Evolutionary conservation across 305 asterid species (phyloP), one percentile per base, ranked within the genome.

Genomic region (Solanum hybrid): DNA sequence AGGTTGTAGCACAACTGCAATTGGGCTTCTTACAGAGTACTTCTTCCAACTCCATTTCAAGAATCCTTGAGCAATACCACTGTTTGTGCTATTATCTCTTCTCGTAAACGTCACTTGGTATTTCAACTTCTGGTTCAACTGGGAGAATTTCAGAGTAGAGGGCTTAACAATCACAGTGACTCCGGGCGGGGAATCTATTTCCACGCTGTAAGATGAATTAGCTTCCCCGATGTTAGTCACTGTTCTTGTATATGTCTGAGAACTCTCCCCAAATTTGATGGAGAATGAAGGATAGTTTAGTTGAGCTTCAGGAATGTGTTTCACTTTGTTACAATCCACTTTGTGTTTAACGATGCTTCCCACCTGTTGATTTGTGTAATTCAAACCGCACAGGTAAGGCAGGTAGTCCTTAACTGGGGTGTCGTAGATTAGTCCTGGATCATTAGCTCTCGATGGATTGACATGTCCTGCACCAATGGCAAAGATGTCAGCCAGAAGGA

Each of bases 381-480:
- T 67, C 75, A n/a, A 81, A 11, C 97, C 95, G 6, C 95, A 95
- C 9, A 95, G 46, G 33, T 93, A 93, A 10, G 95, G 92, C 14
- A 93, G 16, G 90, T 95, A 94, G 76, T 93, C 95, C 4, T 89
- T 10, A 0, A 94, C 88, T 7, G 78, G 36, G 24, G 91, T 88
- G 76, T 95, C 95, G 13, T 95, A 95, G 2, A 94, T 76, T 11
- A 97, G 97, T 29, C 99, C 98, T 0, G 98, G 99, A 1, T 95
- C 89, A 87, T 95, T 92, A 13, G 98, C 99, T 89, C 90, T 94
- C 90, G 89, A 93, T 22, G 98, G 98, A 88, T 97, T 95, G 7
- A 96, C 95, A 61, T 97, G 97, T 86, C 99, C 98, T 0, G 98
- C 95, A 10, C 99, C 99, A 18, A 92, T 91, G 3, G 96, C 95